Evolutionary conservation across 306 rosid species (phyloP).

Genomic region (Geum urbanum): DNA sequence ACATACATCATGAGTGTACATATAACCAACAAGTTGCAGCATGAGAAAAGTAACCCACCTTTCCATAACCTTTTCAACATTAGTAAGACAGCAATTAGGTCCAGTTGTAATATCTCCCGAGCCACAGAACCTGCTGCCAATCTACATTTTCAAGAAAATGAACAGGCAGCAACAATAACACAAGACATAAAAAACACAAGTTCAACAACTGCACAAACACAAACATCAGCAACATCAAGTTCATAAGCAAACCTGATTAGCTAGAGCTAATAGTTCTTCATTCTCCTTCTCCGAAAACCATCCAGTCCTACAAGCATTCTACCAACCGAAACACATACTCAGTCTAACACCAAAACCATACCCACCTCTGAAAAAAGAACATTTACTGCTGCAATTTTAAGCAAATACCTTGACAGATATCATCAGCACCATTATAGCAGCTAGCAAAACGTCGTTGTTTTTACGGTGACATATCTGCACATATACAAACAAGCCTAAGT

Average conservation of each 20-base stretch:
- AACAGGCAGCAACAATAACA: constrained; percentile 21
- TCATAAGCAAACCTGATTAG: constrained; percentile 55
- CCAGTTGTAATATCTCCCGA: constrained; percentile 31
- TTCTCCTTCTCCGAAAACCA: constrained; percentile 66
- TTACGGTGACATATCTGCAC: constrained; percentile 50
- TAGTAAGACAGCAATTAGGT: constrained; percentile 33
- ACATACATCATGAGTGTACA: background rate
- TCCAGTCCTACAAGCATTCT: constrained; percentile 71
- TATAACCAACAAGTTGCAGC: constrained; percentile 8
- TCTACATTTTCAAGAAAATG: constrained; percentile 39
- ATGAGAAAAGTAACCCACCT: constrained; percentile 42
- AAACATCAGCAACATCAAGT: constrained; percentile 11
- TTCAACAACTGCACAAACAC: background rate
- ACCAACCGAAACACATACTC: constrained; percentile 24
- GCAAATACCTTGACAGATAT: constrained; percentile 60
- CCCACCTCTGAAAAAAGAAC: background rate
- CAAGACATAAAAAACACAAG: constrained; percentile 3
- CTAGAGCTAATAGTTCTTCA: constrained; percentile 50
- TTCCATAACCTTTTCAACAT: constrained; percentile 46
- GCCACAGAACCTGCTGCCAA: constrained; percentile 47
- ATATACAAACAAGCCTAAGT: background rate
- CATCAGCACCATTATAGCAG: constrained; percentile 72
- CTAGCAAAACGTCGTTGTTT: constrained; percentile 28
- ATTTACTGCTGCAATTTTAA: background rate
- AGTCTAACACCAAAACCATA: background rate